Percentiles rank a stretch among this genome's conserved stretches.
Conservation (phyloP, 768 basidiomycete species). For the Suillus variegatus region DNA sequence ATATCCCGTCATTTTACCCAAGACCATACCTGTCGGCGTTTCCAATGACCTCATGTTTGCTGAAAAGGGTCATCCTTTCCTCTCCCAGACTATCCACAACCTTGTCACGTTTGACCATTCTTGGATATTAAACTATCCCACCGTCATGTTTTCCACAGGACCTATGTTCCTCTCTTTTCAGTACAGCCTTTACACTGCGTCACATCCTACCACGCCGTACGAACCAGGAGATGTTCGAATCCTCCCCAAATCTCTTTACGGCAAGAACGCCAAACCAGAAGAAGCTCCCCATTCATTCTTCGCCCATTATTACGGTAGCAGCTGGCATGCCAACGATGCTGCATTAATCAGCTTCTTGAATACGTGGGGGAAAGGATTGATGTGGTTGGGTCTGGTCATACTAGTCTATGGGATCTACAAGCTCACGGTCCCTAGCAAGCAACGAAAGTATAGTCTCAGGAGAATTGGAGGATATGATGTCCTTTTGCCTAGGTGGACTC, state of each 20-base stretch:
- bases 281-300: constrained; percentile 94
- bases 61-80: constrained; percentile 81
- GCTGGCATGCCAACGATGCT: constrained; percentile 98
- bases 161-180: constrained; percentile 98
- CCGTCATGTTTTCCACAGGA: constrained; percentile 99
- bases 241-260: constrained; percentile 95
- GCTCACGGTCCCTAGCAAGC: constrained; percentile 54
- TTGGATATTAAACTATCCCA: constrained; percentile 96
- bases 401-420: constrained; percentile 70
- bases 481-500: constrained; percentile 71
- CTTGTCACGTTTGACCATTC: constrained; percentile 89
- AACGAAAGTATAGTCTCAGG: constrained; percentile 59
- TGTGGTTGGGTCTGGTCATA: constrained; percentile 80
- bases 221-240: constrained; percentile 79
- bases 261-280: constrained; percentile 85
- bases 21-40: constrained; percentile 95
- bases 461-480: constrained; percentile 77
- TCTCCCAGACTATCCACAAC: constrained; percentile 92
- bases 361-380: constrained; percentile 82
- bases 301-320: constrained; percentile 96
- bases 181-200: constrained; percentile 82
- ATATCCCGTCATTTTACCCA: constrained; percentile 88
- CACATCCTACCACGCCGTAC: constrained; percentile 55
- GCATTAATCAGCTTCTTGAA: constrained; percentile 95
- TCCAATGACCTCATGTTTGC: constrained; percentile 98